Conservation (phyloP, 352 stramenopile genomes). For the Pythium coloratum region DNA sequence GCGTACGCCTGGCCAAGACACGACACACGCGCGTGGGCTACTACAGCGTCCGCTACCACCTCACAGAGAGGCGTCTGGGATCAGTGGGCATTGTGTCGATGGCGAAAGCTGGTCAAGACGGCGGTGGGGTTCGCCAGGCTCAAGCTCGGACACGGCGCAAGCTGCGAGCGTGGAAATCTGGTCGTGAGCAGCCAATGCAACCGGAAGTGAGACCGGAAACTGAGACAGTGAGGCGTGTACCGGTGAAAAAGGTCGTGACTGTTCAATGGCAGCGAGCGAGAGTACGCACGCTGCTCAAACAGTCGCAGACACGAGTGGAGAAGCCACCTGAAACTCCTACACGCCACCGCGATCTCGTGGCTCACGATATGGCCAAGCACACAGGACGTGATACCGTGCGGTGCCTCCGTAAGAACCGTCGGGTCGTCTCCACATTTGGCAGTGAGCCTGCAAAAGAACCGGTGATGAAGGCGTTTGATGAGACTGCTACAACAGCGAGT, state of each 20-base stretch:
- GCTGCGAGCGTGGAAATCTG: conserved; percentile 3
- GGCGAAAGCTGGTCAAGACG: conserved; percentile 1
- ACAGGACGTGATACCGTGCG: conserved; percentile 14
- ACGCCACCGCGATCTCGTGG: conserved; percentile 9
- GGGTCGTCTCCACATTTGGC: not conserved
- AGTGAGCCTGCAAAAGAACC: not conserved
- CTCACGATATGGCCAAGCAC: conserved; percentile 17
- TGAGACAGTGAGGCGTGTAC: not conserved
- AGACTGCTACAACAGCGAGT: too few species aligned
- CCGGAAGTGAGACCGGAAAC: not conserved
- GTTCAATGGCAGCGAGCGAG: conserved; percentile 21
- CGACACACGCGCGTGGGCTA: conserved; percentile 13
- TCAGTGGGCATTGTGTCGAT: conserved; percentile 9
- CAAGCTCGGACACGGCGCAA: conserved; percentile 8
- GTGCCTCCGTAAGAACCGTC: conserved; percentile 10
- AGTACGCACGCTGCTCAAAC: conserved; percentile 1
- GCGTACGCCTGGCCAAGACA: conserved; percentile 14
- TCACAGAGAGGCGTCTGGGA: conserved; percentile 7
- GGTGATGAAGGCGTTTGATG: not conserved
- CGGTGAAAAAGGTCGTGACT: not conserved
- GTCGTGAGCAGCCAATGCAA: not conserved
- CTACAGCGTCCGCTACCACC: conserved; percentile 10
- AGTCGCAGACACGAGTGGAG: not conserved
- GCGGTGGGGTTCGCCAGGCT: not conserved
- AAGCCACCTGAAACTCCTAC: too few species aligned